Evolutionary conservation across 2,329 filamentous ascomycete genomes (phyloP).

Genomic region (Westerdykella sp.): DNA sequence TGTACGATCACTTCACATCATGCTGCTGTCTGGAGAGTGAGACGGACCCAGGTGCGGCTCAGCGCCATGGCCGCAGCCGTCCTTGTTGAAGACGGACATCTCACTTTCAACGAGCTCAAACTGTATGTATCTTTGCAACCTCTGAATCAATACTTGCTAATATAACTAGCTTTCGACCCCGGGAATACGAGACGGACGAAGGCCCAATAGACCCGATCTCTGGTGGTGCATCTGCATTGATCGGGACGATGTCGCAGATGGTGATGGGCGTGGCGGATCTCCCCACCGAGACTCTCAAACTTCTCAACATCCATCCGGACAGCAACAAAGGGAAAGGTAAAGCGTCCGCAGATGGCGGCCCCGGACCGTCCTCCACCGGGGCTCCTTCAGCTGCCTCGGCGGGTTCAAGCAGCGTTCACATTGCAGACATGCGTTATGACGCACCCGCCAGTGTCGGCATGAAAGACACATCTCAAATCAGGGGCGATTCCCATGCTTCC

Average conservation of each 20-base stretch:
- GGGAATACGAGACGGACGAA: constrained; percentile 37
- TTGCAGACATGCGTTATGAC: too few species aligned
- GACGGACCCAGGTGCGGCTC: constrained; percentile 32
- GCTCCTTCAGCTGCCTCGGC: too few species aligned
- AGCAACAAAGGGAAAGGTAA: constrained; percentile 23
- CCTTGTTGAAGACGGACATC: constrained; percentile 32
- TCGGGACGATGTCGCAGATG: constrained; percentile 77
- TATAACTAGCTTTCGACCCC: constrained; percentile 26
- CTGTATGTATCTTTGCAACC: constrained; percentile 20
- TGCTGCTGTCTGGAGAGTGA: constrained; percentile 36
- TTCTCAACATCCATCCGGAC: constrained; percentile 42
- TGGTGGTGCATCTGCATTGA: constrained; percentile 62
- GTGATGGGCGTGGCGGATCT: constrained; percentile 76
- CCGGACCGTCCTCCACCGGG: too few species aligned
- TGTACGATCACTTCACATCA: constrained; percentile 29
- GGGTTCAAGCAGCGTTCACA: too few species aligned
- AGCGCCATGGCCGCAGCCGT: constrained; percentile 36
- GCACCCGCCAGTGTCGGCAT: too few species aligned
- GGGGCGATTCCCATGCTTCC: too few species aligned
- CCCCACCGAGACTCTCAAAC: constrained; percentile 50
- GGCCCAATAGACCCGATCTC: constrained; percentile 38
- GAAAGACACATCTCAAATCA: too few species aligned
- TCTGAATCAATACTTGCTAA: constrained; percentile 5
- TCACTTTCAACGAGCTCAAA: constrained; percentile 35
- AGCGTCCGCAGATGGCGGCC: not conserved